Conservation (phyloP, 2,329 filamentous ascomycete genomes). For the Rhytidhysteron rufulum region DNA sequence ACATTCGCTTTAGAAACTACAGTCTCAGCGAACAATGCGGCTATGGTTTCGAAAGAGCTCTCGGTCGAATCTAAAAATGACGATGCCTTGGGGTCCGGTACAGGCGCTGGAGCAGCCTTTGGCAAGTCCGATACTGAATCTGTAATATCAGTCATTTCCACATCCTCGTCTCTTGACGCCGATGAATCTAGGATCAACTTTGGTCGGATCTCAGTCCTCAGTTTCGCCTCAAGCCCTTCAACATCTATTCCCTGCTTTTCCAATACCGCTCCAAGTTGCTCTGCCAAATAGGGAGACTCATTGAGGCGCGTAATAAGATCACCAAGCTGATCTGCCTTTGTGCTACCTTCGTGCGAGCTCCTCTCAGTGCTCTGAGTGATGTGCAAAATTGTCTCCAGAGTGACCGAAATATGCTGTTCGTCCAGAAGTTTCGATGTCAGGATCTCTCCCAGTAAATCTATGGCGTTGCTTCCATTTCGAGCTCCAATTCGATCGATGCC, state of each 20-base stretch:
- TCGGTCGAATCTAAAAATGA: conserved; percentile 23
- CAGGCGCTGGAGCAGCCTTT: conserved; percentile 10
- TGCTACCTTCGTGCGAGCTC: conserved; percentile 50
- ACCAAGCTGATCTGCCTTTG: conserved; percentile 17
- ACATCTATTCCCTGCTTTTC: conserved; percentile 67
- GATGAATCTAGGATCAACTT: conserved; percentile 46
- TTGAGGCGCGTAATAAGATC: conserved; percentile 27
- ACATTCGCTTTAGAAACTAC: conserved; percentile 16
- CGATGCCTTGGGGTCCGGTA: conserved; percentile 21
- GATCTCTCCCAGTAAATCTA: conserved; percentile 56
- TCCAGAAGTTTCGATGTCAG: conserved; percentile 59
- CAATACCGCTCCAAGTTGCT: conserved; percentile 64
- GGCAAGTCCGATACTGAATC: conserved; percentile 5
- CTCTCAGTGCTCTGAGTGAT: conserved; percentile 58
- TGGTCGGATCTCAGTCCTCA: conserved; percentile 60
- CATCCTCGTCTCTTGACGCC: conserved; percentile 49
- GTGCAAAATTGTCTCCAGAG: conserved; percentile 63
- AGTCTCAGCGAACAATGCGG: conserved; percentile 25
- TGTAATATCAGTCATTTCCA: conserved; percentile 45
- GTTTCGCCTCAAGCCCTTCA: conserved; percentile 68
- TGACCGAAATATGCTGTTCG: conserved; percentile 59
- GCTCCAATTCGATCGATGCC: conserved; percentile 16
- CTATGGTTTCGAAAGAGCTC: conserved; percentile 26
- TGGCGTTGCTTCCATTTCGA: conserved; percentile 13
- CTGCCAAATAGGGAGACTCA: conserved; percentile 35